phyloP scores from a whole-genome alignment of 2,329 filamentous ascomycete genomes.

The Neurospora crassa region DNA sequence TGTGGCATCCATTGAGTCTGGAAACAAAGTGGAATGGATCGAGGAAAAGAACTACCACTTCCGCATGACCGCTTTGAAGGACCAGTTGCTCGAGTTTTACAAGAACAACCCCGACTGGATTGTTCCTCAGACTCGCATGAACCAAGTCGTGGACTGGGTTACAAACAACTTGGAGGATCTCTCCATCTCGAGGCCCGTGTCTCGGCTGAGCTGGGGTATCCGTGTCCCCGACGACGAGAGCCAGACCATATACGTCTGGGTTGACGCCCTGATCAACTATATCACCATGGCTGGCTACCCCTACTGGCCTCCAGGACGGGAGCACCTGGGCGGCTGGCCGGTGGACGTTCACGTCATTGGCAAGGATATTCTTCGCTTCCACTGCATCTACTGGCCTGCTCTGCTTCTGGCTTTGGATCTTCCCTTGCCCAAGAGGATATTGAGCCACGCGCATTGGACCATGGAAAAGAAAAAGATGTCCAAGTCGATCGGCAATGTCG shows the following conservation, averaged over 20 bases:
- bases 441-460: conserved; percentile 94
- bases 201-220: conserved; percentile 79
- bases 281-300: conserved; percentile 82
- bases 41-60: conserved; percentile 95
- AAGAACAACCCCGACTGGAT: conserved; percentile 68
- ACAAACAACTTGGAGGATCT: conserved; percentile 72
- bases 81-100: conserved; percentile 74
- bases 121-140: conserved; percentile 60
- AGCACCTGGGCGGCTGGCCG: conserved; percentile 66
- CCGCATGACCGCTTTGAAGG: conserved; percentile 70
- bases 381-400: conserved; percentile 97
- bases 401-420: conserved; percentile 83
- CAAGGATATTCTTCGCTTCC: conserved; percentile 94
- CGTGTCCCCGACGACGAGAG: conserved; percentile 71
- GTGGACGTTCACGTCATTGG: conserved; percentile 87
- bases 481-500: conserved; percentile 89
- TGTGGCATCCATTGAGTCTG: conserved; percentile 77
- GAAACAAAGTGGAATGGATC: conserved; percentile 89
- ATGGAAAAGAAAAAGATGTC: conserved; percentile 91
- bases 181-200: conserved; percentile 74
- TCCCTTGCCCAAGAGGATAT: conserved; percentile 65
- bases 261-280: conserved; percentile 94
- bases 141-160: conserved; percentile 71
- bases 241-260: conserved; percentile 97
- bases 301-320: conserved; percentile 54